A percentile compares a stretch with the other conserved stretches of the same genome.
phyloP scores from a whole-genome alignment of 176 grass and related monocot species.

The Avena sativa region DNA sequence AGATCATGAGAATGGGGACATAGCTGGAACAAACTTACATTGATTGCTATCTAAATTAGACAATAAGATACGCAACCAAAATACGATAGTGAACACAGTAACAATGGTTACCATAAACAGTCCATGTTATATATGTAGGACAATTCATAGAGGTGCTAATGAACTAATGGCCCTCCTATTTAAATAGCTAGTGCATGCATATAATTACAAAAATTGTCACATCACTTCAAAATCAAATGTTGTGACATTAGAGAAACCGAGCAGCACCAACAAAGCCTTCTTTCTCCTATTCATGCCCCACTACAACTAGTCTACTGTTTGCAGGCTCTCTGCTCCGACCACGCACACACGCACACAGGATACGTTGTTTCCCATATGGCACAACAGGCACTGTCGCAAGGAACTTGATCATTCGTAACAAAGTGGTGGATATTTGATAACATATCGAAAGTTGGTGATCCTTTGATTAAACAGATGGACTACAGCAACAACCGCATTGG shows the following conservation, averaged over 20 bases:
- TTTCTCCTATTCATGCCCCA: neutral
- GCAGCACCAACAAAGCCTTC: neutral
- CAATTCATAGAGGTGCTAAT: neutral
- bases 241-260: neutral
- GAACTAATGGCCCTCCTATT: neutral
- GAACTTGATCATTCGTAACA: neutral
- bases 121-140: neutral
- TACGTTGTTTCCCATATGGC: neutral
- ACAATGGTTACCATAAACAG: neutral
- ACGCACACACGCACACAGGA: neutral
- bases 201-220: too few species aligned
- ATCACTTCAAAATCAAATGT: neutral
- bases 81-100: neutral
- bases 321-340: neutral
- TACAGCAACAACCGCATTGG: neutral
- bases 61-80: slow-evolving; percentile 3
- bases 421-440: neutral
- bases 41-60: neutral
- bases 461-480: neutral
- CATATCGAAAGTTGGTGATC: neutral
- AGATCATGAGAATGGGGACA: neutral
- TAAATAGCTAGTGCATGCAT: neutral
- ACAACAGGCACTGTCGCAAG: neutral
- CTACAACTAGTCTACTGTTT: neutral
- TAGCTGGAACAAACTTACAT: neutral